A percentile compares a stretch with the other conserved stretches of the same genome.
These are phyloP conservation scores for Trichomonascaceae sp. DNA, from an alignment of 1,139 yeast species.

Conservation along the genomic window DNA sequence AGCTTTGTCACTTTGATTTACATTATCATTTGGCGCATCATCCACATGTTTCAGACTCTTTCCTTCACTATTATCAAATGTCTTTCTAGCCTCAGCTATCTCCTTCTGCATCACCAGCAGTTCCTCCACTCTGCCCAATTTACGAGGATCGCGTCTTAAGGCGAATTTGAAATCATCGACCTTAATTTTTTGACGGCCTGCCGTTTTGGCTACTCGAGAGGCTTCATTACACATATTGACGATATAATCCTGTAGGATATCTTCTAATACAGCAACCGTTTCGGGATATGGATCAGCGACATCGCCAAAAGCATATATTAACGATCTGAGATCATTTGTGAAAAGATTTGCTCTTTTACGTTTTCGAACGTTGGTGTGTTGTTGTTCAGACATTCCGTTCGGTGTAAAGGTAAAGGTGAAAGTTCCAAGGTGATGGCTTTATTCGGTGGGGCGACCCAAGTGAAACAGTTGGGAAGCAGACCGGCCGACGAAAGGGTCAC, in stretches of 20 bases:
- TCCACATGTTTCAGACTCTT: slow-evolving; percentile 32
- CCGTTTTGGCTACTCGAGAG: slow-evolving; percentile 44
- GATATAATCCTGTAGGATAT: slow-evolving; percentile 70
- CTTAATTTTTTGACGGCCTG: slow-evolving; percentile 66
- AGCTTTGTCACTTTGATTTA: slow-evolving; percentile 13
- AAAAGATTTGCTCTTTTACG: slow-evolving; percentile 30
- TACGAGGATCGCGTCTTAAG: slow-evolving; percentile 72
- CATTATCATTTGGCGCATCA: slow-evolving; percentile 17
- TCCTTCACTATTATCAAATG: slow-evolving; percentile 66
- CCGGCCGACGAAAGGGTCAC: too few relatives aligned
- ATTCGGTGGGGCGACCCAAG: too few relatives aligned
- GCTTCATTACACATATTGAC: slow-evolving; percentile 64
- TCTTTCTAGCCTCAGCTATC: slow-evolving; percentile 73
- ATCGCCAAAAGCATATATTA: slow-evolving; percentile 84
- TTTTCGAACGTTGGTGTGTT: slow-evolving; percentile 2
- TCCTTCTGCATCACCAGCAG: slow-evolving; percentile 66
- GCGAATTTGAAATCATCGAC: slow-evolving; percentile 88
- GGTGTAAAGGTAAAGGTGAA: neutral
- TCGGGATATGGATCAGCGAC: slow-evolving; percentile 70
- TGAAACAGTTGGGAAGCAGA: too few relatives aligned
- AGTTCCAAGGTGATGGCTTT: neutral
- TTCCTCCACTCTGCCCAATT: slow-evolving; percentile 79
- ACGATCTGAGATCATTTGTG: slow-evolving; percentile 48
- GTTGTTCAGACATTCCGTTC: slow-evolving; percentile 1
- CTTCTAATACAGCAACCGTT: slow-evolving; percentile 76